These are phyloP conservation scores for Cladosporium sp. DNA, from an alignment of 2,329 filamentous ascomycete species.

Conservation along the genomic window DNA sequence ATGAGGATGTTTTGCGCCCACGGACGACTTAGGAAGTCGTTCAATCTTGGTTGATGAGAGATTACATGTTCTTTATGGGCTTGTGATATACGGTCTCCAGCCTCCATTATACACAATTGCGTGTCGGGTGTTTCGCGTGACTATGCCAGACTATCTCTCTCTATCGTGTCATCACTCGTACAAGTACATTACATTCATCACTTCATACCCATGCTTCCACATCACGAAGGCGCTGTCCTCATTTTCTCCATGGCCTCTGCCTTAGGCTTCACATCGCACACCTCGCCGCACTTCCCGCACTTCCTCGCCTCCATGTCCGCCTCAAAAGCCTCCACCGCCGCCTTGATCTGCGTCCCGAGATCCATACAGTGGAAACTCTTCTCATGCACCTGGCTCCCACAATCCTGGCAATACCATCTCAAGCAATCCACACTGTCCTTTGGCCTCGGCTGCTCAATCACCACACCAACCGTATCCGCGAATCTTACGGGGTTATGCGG, in stretches of 20 bases:
- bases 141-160: background rate
- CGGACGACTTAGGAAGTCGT: too few species aligned
- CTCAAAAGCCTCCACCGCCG: constrained; percentile 78
- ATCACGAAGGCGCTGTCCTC: constrained; percentile 18
- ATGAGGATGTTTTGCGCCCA: background rate
- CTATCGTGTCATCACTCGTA: background rate
- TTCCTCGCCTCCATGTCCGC: constrained; percentile 64
- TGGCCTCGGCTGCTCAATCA: constrained; percentile 80
- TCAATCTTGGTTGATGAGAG: too few species aligned
- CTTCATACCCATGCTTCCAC: background rate
- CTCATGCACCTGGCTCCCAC: constrained; percentile 74
- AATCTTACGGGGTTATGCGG: constrained; percentile 95
- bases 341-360: constrained; percentile 90
- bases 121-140: too few species aligned
- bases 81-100: too few species aligned
- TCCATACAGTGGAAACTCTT: constrained; percentile 83
- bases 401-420: constrained; percentile 83
- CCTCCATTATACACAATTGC: too few species aligned
- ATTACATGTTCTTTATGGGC: too few species aligned
- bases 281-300: constrained; percentile 69
- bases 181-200: background rate
- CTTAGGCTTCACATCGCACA: constrained; percentile 67
- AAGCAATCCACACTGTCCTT: constrained; percentile 67
- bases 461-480: constrained; percentile 86
- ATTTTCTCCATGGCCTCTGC: constrained; percentile 33